phyloP scores from a whole-genome alignment of 1,284 basidiomycete species.

The Tausonia pullulans region DNA sequence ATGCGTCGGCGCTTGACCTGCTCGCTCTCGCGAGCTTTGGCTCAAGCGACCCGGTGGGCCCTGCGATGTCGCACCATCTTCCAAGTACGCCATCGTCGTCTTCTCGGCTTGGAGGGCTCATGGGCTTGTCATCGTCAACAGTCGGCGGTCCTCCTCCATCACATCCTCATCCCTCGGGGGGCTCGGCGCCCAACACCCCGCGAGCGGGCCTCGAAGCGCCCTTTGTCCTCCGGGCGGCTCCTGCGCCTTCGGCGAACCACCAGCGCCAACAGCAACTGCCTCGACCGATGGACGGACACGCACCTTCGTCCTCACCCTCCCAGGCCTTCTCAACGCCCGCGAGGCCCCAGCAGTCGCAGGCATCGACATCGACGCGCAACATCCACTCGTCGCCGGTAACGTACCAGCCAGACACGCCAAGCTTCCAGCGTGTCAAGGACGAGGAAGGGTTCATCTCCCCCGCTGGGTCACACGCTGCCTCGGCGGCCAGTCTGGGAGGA shows the following conservation, averaged over 20 bases:
- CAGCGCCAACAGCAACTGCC: too few relatives aligned
- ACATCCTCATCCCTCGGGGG: neutral
- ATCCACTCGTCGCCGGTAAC: neutral
- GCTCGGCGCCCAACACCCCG: neutral
- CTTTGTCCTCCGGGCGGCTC: neutral
- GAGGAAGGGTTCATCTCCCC: neutral
- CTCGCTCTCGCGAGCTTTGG: conserved; percentile 14
- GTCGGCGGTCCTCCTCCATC: too few relatives aligned
- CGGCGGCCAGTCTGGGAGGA: too few relatives aligned
- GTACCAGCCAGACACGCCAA: neutral
- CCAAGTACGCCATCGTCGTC: neutral
- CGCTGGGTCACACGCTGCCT: too few relatives aligned
- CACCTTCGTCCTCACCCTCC: too few relatives aligned
- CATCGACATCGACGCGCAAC: neutral
- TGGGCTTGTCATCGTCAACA: neutral
- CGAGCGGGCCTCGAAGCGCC: neutral
- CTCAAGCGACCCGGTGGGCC: neutral
- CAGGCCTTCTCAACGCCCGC: too few relatives aligned
- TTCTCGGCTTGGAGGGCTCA: conserved; percentile 5
- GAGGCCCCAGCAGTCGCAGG: too few relatives aligned
- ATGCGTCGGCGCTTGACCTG: conserved; percentile 16
- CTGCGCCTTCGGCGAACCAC: neutral
- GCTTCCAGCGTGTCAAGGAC: neutral
- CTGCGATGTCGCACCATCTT: neutral
- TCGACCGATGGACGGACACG: too few relatives aligned